Conservation (phyloP, 768 basidiomycete genomes). For the Hygrophoropsis aurantiaca region DNA sequence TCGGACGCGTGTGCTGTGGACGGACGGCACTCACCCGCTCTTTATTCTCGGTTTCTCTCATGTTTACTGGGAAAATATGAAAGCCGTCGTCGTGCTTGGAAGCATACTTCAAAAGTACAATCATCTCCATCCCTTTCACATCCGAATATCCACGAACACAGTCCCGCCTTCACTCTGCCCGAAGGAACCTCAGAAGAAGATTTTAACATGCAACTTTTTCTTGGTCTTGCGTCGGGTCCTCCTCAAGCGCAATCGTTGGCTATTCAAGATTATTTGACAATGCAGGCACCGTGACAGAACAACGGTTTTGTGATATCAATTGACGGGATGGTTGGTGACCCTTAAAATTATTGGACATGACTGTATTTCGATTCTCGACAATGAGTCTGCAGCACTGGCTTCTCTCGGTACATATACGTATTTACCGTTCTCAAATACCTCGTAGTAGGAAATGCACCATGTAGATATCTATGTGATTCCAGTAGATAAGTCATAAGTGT, state of each 20-base stretch:
- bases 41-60: slow-evolving; percentile 57
- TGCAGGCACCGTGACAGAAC: neutral
- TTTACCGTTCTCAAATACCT: too few relatives aligned
- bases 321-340: too few relatives aligned
- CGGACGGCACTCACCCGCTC: slow-evolving; percentile 53
- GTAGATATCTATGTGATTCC: too few relatives aligned
- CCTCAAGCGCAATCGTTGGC: neutral
- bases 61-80: slow-evolving; percentile 44
- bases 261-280: neutral
- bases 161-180: slow-evolving; percentile 48
- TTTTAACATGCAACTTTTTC: slow-evolving; percentile 46
- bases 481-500: too few relatives aligned
- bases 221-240: neutral
- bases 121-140: slow-evolving; percentile 5
- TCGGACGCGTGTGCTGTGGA: slow-evolving; percentile 54
- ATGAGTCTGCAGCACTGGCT: too few relatives aligned
- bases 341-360: too few relatives aligned
- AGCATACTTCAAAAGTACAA: slow-evolving; percentile 8
- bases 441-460: too few relatives aligned
- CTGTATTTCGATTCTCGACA: too few relatives aligned
- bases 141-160: slow-evolving; percentile 10
- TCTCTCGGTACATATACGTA: too few relatives aligned
- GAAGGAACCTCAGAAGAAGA: slow-evolving; percentile 39
- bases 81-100: slow-evolving; percentile 1
- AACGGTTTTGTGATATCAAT: too few relatives aligned